These are phyloP conservation scores for Lyophyllum atratum DNA, from an alignment of 768 basidiomycete species.

Conservation along the genomic window DNA sequence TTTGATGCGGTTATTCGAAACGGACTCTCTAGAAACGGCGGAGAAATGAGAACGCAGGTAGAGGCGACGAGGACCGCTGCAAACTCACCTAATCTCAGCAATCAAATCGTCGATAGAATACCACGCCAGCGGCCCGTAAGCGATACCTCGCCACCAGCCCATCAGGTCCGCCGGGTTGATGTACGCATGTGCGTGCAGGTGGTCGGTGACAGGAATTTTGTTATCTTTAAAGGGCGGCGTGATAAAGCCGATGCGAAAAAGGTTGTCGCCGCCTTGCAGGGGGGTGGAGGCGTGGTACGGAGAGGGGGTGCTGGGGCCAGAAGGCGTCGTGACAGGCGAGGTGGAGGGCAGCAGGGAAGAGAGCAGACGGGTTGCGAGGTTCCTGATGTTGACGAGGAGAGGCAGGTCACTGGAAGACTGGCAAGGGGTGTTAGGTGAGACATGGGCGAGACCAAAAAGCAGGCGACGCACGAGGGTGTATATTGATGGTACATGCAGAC, in stretches of 20 bases:
- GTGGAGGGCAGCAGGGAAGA: slow-evolving; percentile 41
- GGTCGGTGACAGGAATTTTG: slow-evolving; percentile 80
- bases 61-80: background rate
- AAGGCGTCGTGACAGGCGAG: slow-evolving; percentile 36
- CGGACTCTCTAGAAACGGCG: slow-evolving; percentile 57
- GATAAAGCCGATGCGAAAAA: slow-evolving; percentile 74
- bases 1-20: slow-evolving; percentile 83
- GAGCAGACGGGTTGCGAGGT: slow-evolving; percentile 59
- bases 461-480: slow-evolving; percentile 61
- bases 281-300: slow-evolving; percentile 21
- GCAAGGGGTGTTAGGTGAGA: slow-evolving; percentile 9
- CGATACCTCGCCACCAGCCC: slow-evolving; percentile 74
- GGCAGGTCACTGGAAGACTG: slow-evolving; percentile 79
- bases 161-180: slow-evolving; percentile 62
- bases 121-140: slow-evolving; percentile 71
- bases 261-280: slow-evolving; percentile 31
- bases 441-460: background rate
- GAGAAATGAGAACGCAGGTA: slow-evolving; percentile 3
- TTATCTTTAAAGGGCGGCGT: slow-evolving; percentile 76
- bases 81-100: slow-evolving; percentile 73
- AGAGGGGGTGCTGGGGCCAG: slow-evolving; percentile 22
- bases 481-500: slow-evolving; percentile 78
- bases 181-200: slow-evolving; percentile 78
- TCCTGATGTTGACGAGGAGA: slow-evolving; percentile 63
- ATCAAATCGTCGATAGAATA: slow-evolving; percentile 78